Evolutionary conservation across 441 rosid genomes (phyloP), one percentile per base, ranked within the genome.

Genomic region (Populus hybrid): DNA sequence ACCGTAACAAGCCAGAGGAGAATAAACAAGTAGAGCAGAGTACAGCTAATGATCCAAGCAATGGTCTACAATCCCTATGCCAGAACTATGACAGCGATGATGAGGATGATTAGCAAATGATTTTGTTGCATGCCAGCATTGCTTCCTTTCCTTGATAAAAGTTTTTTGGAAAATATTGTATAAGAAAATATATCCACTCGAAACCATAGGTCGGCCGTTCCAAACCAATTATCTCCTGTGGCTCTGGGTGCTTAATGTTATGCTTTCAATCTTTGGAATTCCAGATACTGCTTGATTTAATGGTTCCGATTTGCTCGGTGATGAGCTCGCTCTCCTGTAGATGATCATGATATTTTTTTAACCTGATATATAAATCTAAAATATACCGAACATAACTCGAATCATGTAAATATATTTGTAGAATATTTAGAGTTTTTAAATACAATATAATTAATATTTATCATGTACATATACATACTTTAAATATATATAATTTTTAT

Each of bases 11-110:
- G 76, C 61, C 69, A 65, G 86, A 83, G 70, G 87, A 79, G 68
- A 23, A 26, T 23, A 78, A 82, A 65, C 71, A 73, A 78, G 80
- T 61, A 16, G 86, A 81, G n/a, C 76, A 67, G 34, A 32, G 59
- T 67, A 76, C 61, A 72, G 64, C 66, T 23, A 78, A 65, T 40
- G 74, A 67, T 63, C 23, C 74, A 34, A 75, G 79, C 79, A 70
- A 1, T 12, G 91, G 85, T 71, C 87, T 92, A 16, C 84, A 79
- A 6, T 92, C 94, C 32, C 79, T 94, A 7, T 87, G 84, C 74
- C 94, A 91, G 78, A 87, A 76, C 50, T 90, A 92, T 24, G 89
- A 83, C 32, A 91, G 89, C 32, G 93, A 74, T 70, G 80, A 70
- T 34, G 72, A 88, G 7, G 69, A 67, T 64, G 67, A 64, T 64